Evolutionary conservation across 331 rosid genomes (phyloP).

Genomic region (Pyracantha coccinea): DNA sequence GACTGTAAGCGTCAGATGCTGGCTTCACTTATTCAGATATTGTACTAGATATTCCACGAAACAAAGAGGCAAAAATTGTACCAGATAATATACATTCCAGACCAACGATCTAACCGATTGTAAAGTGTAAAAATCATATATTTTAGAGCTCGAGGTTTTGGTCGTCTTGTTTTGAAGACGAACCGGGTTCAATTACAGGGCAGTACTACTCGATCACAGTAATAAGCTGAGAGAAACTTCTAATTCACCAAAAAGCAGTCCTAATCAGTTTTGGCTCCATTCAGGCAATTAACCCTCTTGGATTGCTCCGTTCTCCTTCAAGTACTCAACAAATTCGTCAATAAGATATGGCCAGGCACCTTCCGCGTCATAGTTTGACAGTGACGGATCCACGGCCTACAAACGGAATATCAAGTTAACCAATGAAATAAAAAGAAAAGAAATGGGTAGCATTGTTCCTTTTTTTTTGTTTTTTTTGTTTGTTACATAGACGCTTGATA

Average conservation of each 20-base stretch:
- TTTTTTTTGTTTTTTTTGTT: not conserved
- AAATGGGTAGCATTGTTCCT: not conserved
- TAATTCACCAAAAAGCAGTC: slow-evolving; percentile 15
- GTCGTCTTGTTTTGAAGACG: slow-evolving; percentile 14
- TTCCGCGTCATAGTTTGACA: slow-evolving; percentile 83
- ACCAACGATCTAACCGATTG: not conserved
- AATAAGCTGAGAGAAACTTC: slow-evolving; percentile 14
- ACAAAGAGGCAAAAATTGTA: not conserved
- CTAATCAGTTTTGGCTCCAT: slow-evolving; percentile 28
- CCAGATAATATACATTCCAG: not conserved
- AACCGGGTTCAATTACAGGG: slow-evolving; percentile 20
- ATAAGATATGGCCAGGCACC: slow-evolving; percentile 99
- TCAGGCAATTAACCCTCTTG: slow-evolving; percentile 27
- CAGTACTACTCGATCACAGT: slow-evolving; percentile 19
- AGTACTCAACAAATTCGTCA: slow-evolving; percentile 89
- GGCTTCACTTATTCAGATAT: not conserved
- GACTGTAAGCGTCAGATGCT: not conserved
- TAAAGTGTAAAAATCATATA: not conserved
- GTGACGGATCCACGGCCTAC: slow-evolving; percentile 61
- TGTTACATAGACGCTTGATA: not conserved
- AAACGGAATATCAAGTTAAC: slow-evolving; percentile 9
- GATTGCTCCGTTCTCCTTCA: slow-evolving; percentile 64
- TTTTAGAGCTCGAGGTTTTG: not conserved
- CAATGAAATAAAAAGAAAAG: not conserved
- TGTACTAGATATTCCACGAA: not conserved